Evolutionary conservation across 331 rosid genomes (phyloP).

Genomic region (Malus hybrid): DNA sequence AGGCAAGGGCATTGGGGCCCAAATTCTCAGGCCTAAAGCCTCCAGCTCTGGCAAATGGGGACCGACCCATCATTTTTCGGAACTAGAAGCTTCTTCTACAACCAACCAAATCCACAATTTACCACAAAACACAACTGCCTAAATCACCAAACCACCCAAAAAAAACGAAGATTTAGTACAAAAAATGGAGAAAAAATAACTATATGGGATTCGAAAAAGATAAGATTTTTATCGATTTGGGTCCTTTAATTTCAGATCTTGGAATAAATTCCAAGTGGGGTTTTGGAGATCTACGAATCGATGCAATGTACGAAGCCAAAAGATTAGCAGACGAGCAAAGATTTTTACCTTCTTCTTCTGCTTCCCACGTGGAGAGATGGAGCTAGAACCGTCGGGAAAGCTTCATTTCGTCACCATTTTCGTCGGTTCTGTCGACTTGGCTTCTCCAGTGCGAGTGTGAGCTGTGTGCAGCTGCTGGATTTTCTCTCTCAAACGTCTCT

Average conservation of each 20-base stretch:
- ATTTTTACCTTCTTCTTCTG: not conserved
- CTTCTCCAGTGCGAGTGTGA: not conserved
- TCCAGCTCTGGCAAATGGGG: slow-evolving; percentile 51
- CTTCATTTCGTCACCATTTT: slow-evolving; percentile 3
- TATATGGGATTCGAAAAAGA: not conserved
- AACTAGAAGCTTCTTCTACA: slow-evolving; percentile 13
- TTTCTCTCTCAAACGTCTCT: not conserved
- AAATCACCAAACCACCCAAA: slow-evolving; percentile 13
- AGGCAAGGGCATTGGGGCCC: slow-evolving; percentile 73
- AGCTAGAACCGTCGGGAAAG: slow-evolving; percentile 22
- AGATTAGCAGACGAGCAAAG: not conserved
- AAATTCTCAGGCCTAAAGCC: slow-evolving; percentile 77
- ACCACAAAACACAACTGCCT: slow-evolving; percentile 8
- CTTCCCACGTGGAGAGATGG: slow-evolving; percentile 13
- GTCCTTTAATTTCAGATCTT: slow-evolving; percentile 35
- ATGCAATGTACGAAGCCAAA: not conserved
- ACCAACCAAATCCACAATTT: not conserved
- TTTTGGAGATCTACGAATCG: slow-evolving; percentile 9
- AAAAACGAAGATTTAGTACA: not conserved
- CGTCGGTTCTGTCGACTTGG: slow-evolving; percentile 6
- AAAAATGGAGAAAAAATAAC: not conserved
- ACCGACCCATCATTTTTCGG: slow-evolving; percentile 42
- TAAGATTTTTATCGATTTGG: not conserved
- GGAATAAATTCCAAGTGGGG: slow-evolving; percentile 8
- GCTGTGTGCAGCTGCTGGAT: not conserved